These are phyloP conservation scores for Mrakia blollopis DNA, from an alignment of 768 basidiomycete species.

Conservation along the genomic window DNA sequence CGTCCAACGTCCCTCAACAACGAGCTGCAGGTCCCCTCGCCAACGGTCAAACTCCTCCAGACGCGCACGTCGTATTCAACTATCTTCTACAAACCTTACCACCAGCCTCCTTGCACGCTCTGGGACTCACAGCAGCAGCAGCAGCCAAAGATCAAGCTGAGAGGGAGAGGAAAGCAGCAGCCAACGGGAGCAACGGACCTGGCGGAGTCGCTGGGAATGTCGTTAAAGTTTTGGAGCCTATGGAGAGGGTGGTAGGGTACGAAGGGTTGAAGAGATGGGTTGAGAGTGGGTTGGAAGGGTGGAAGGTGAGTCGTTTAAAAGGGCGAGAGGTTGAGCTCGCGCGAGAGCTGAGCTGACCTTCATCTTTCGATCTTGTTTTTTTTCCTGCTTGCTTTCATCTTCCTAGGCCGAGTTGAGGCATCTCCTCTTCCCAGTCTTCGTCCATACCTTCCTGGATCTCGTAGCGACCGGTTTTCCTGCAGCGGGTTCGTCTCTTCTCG, in stretches of 20 bases:
- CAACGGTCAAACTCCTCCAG: neutral
- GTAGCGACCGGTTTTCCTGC: constrained; percentile 84
- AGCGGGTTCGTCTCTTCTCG: constrained; percentile 58
- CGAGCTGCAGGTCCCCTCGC: constrained; percentile 6
- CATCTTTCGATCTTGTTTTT: neutral
- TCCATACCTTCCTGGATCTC: constrained; percentile 93
- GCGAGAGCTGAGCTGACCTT: neutral
- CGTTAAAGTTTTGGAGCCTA: constrained; percentile 40
- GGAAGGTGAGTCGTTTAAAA: constrained; percentile 41
- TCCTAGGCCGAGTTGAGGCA: constrained; percentile 84
- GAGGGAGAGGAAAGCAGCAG: constrained; percentile 15
- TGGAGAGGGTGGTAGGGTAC: constrained; percentile 43
- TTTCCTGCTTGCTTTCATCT: neutral
- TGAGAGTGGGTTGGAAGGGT: constrained; percentile 43
- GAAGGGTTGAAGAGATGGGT: constrained; percentile 43
- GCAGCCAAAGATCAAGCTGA: constrained; percentile 22
- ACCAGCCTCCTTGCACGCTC: constrained; percentile 6
- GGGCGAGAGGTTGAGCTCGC: neutral
- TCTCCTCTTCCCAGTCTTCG: constrained; percentile 91
- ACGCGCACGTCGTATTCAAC: constrained; percentile 25
- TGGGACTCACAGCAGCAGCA: constrained; percentile 18
- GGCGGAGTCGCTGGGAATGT: constrained; percentile 27
- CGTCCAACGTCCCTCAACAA: constrained; percentile 8
- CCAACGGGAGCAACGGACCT: neutral
- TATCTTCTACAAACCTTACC: constrained; percentile 29